Evolutionary conservation across 495 filamentous ascomycete genomes (phyloP).

Genomic region (Neohortaea acidophila): DNA sequence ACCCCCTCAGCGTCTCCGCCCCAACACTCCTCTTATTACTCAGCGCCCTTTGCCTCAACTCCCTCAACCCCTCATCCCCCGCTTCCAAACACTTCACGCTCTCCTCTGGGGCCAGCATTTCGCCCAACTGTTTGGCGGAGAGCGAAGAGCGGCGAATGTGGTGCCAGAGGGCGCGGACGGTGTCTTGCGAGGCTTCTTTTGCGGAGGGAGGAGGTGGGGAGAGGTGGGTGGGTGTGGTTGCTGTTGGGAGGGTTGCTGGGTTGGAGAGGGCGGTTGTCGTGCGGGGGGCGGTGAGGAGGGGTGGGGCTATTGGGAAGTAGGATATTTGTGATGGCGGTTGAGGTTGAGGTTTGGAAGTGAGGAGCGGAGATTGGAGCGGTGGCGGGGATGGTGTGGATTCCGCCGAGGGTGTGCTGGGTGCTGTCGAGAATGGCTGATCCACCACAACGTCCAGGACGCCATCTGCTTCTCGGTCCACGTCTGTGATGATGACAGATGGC

Average conservation of each 20-base stretch:
- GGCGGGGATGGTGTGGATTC: neutral
- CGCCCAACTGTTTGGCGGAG: conserved; percentile 4
- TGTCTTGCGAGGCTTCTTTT: conserved; percentile 3
- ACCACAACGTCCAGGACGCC: too few relatives aligned
- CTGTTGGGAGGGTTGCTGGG: too few relatives aligned
- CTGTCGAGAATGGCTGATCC: neutral
- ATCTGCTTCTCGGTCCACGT: conserved; percentile 1
- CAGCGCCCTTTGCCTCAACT: conserved; percentile 15
- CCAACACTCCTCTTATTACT: conserved; percentile 21
- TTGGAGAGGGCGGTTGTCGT: conserved; percentile 1
- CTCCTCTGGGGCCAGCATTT: conserved; percentile 1
- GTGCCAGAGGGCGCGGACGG: conserved; percentile 16
- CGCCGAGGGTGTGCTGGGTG: conserved; percentile 1
- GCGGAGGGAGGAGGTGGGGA: neutral
- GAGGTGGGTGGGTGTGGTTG: neutral
- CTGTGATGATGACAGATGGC: conserved; percentile 11
- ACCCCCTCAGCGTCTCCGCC: conserved; percentile 19
- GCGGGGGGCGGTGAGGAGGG: neutral
- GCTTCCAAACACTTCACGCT: conserved; percentile 7
- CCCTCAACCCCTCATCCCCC: conserved; percentile 7
- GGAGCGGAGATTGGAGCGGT: neutral
- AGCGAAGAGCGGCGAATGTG: conserved; percentile 19
- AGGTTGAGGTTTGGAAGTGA: neutral
- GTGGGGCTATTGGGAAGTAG: neutral
- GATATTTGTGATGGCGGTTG: neutral